phyloP scores from a whole-genome alignment of 2,329 filamentous ascomycete genomes.

The Teratosphaeriaceae sp. region DNA sequence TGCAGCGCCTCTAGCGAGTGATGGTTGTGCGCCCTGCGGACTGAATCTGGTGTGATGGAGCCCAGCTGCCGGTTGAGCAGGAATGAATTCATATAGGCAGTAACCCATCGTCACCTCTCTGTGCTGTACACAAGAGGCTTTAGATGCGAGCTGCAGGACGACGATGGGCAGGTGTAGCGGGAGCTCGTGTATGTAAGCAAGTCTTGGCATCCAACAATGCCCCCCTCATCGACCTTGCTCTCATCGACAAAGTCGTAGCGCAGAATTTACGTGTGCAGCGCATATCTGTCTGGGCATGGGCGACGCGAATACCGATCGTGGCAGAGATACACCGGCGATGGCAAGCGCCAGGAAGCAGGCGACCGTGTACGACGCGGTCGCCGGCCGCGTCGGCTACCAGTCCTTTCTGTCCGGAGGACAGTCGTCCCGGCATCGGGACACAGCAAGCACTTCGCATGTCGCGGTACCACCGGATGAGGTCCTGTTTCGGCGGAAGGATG shows the following conservation, averaged over 20 bases:
- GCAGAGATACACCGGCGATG: not conserved
- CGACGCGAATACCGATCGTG: no score
- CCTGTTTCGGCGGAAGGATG: constrained; percentile 58
- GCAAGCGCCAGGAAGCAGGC: constrained; percentile 5
- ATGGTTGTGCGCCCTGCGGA: constrained; percentile 60
- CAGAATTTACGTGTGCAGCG: no score
- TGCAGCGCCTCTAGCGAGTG: constrained; percentile 64
- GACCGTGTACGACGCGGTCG: constrained; percentile 67
- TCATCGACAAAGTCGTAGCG: no score
- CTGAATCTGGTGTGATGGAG: constrained; percentile 54
- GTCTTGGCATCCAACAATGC: no score
- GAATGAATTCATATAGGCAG: constrained; percentile 62
- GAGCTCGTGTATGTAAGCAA: no score
- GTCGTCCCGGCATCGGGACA: constrained; percentile 23
- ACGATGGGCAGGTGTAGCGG: no score
- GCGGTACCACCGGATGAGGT: constrained; percentile 61
- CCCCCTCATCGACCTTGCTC: no score
- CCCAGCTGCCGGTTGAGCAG: constrained; percentile 71
- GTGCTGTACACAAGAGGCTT: no score
- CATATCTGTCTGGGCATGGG: no score
- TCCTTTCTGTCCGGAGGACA: constrained; percentile 36
- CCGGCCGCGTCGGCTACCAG: constrained; percentile 45
- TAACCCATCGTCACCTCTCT: no score
- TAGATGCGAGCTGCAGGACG: no score
- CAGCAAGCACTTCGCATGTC: constrained; percentile 22